phyloP scores from a whole-genome alignment of 148 eudicot species.

The Chenopodium album region DNA sequence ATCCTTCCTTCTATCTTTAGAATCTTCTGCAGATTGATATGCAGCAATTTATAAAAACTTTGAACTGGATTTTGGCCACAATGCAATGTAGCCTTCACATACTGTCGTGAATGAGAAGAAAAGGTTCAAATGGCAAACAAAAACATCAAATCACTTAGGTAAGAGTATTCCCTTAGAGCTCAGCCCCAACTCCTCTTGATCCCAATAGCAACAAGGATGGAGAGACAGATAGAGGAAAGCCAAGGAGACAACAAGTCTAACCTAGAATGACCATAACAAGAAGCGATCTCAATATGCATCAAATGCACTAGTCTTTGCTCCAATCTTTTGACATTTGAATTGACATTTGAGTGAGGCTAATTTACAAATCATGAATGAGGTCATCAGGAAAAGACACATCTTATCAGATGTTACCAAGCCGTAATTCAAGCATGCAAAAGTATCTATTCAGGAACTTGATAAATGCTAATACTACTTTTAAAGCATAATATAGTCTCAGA shows the following conservation, averaged over 20 bases:
- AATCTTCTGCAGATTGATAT: constrained; percentile 52
- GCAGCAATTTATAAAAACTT: neutral
- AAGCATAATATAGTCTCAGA: neutral
- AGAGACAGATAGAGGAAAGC: neutral
- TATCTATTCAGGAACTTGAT: neutral
- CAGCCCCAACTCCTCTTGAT: neutral
- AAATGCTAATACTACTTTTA: neutral
- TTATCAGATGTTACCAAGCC: neutral
- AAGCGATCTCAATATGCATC: neutral
- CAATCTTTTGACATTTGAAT: neutral
- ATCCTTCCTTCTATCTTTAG: constrained; percentile 53
- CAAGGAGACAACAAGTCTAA: neutral
- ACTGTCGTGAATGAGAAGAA: neutral
- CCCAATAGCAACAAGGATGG: constrained; percentile 5
- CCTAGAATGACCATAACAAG: neutral
- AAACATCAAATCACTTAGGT: neutral
- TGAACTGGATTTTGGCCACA: neutral
- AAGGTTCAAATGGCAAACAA: neutral
- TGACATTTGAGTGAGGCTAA: neutral
- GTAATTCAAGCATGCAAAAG: neutral
- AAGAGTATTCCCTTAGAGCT: neutral
- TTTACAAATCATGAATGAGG: neutral
- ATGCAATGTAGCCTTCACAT: neutral
- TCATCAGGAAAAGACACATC: neutral
- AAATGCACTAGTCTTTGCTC: neutral